Conservation (phyloP, 2,329 filamentous ascomycete genomes). For the Cercospora sesami region DNA sequence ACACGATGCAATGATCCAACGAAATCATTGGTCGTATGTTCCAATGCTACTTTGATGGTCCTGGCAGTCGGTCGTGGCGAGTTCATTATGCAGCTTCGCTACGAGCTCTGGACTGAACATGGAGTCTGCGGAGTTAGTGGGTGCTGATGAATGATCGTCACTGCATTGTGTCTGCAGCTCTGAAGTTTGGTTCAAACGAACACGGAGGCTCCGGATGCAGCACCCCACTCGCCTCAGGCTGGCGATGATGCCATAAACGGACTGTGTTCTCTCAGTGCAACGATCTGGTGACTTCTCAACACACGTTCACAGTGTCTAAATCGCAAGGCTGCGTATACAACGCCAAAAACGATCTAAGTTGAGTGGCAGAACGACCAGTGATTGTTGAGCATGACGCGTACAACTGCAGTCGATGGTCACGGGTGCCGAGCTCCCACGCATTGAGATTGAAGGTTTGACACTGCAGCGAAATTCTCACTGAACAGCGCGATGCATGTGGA, state of each 20-base stretch:
- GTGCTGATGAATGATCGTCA: background rate
- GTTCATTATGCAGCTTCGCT: background rate
- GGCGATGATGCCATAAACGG: background rate
- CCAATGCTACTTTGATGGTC: background rate
- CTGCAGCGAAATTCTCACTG: background rate
- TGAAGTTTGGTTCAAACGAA: constrained; percentile 3
- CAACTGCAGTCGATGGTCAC: background rate
- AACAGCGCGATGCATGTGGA: background rate
- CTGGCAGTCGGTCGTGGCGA: background rate
- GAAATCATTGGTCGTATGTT: background rate
- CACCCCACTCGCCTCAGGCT: background rate
- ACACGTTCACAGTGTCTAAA: background rate
- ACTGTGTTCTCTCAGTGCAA: background rate
- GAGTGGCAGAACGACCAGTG: background rate
- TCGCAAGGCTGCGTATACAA: background rate
- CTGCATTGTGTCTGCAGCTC: constrained; percentile 1
- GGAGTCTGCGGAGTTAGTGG: background rate
- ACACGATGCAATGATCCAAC: background rate
- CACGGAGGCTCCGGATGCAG: background rate
- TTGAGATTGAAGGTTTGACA: background rate
- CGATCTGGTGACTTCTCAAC: background rate
- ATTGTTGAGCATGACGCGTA: background rate
- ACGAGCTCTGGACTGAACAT: background rate
- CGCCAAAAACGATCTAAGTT: background rate
- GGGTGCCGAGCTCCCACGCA: background rate